These are phyloP conservation scores for Ambrosia hybrid DNA, from an alignment of 140 eudicot genomes.

Conservation along the genomic window DNA sequence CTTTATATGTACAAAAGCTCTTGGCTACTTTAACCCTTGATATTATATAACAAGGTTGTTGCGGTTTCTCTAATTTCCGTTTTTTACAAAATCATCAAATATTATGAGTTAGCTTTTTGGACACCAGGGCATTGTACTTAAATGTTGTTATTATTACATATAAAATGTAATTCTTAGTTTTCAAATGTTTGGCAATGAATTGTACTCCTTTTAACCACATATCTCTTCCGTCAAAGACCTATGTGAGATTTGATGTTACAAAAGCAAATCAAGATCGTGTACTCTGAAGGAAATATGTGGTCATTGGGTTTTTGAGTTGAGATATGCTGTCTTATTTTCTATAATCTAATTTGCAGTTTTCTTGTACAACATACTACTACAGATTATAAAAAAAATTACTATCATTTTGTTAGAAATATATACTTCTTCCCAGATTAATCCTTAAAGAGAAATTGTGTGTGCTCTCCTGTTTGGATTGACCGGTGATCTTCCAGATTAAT, in stretches of 20 bases:
- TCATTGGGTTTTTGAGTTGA: too few relatives aligned
- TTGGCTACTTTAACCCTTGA: neutral
- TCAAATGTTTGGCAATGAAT: too few relatives aligned
- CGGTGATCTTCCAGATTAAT: neutral
- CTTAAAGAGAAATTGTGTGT: neutral
- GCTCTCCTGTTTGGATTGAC: neutral
- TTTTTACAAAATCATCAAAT: neutral
- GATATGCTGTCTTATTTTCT: too few relatives aligned
- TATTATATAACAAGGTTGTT: neutral
- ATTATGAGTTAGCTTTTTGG: neutral
- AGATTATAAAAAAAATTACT: too few relatives aligned
- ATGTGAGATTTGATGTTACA: too few relatives aligned
- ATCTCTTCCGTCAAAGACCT: too few relatives aligned
- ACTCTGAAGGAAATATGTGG: too few relatives aligned
- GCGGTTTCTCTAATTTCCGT: constrained; percentile 10
- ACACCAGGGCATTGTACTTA: neutral
- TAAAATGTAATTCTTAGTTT: neutral
- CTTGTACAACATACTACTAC: neutral
- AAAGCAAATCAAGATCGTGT: too few relatives aligned
- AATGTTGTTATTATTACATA: neutral
- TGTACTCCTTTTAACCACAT: too few relatives aligned
- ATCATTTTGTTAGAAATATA: too few relatives aligned
- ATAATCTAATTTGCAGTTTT: too few relatives aligned
- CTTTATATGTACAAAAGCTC: constrained; percentile 7
- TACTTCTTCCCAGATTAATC: too few relatives aligned